Conservation (phyloP, 345 rosid species). For the Acer yangbiense region DNA sequence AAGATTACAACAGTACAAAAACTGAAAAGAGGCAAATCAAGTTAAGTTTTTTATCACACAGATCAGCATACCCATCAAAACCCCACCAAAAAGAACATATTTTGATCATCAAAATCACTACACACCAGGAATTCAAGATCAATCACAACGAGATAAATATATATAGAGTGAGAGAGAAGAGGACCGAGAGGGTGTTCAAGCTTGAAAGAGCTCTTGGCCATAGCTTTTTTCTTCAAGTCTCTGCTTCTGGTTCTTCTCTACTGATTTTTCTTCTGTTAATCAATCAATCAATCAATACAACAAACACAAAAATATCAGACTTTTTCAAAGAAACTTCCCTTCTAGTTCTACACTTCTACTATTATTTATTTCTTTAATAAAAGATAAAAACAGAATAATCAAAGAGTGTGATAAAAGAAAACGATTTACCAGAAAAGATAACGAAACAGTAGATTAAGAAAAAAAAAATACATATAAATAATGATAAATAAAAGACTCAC, state of each 20-base stretch:
- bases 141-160: neutral
- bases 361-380: neutral
- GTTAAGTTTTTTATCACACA: no score
- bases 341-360: neutral
- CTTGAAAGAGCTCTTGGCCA: slow-evolving; percentile 82
- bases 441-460: neutral
- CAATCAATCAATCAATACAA: neutral
- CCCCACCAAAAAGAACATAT: neutral
- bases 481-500: neutral
- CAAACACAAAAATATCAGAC: neutral
- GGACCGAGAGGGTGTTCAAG: slow-evolving; percentile 81
- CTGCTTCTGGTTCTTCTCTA: neutral
- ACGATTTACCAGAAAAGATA: neutral
- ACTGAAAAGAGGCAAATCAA: neutral
- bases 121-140: neutral
- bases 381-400: neutral
- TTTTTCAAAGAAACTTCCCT: slow-evolving; percentile 3
- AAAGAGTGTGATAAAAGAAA: slow-evolving; percentile 4
- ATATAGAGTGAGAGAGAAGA: slow-evolving; percentile 14
- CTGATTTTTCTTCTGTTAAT: neutral
- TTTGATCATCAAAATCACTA: neutral
- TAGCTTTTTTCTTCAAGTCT: slow-evolving; percentile 20
- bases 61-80: neutral
- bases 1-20: no score
- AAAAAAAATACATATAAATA: neutral